A percentile compares a stretch with the other conserved stretches of the same genome.
Evolutionary conservation across 768 basidiomycete genomes (phyloP).

Genomic region (Fomitopsis pulvina): DNA sequence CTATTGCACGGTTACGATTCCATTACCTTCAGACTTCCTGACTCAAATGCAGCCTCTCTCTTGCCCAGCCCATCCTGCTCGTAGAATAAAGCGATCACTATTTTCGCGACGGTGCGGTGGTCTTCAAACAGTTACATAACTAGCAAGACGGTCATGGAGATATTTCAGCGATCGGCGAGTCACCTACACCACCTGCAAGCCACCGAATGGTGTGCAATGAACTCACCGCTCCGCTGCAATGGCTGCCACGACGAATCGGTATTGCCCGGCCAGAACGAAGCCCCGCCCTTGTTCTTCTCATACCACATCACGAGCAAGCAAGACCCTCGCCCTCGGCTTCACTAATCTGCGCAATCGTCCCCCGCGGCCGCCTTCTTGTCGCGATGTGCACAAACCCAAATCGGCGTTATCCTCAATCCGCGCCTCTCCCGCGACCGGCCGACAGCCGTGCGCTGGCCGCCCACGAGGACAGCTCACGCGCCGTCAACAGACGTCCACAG

Average conservation of each 20-base stretch:
- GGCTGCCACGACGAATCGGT: constrained; percentile 8
- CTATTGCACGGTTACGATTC: background rate
- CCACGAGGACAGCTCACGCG: constrained; percentile 48
- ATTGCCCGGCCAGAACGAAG: constrained; percentile 30
- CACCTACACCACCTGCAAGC: background rate
- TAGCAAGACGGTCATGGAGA: too few species aligned
- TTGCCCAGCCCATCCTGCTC: too few species aligned
- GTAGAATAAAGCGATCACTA: too few species aligned
- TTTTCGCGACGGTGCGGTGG: too few species aligned
- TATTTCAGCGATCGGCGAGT: background rate
- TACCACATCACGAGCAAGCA: constrained; percentile 58
- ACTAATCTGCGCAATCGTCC: constrained; percentile 35
- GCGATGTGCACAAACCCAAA: constrained; percentile 35
- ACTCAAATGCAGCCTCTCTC: too few species aligned
- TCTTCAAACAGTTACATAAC: too few species aligned
- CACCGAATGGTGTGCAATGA: too few species aligned
- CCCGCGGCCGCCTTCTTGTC: constrained; percentile 36
- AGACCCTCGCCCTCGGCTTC: constrained; percentile 34
- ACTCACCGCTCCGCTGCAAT: background rate
- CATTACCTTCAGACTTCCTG: background rate
- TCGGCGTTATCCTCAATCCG: constrained; percentile 25
- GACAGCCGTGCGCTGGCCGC: constrained; percentile 30
- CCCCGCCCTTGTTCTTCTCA: constrained; percentile 34
- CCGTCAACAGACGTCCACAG: constrained; percentile 47
- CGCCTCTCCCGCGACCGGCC: constrained; percentile 27